Evolutionary conservation across 768 basidiomycete species (phyloP).

Genomic region (Grammothele lineata): DNA sequence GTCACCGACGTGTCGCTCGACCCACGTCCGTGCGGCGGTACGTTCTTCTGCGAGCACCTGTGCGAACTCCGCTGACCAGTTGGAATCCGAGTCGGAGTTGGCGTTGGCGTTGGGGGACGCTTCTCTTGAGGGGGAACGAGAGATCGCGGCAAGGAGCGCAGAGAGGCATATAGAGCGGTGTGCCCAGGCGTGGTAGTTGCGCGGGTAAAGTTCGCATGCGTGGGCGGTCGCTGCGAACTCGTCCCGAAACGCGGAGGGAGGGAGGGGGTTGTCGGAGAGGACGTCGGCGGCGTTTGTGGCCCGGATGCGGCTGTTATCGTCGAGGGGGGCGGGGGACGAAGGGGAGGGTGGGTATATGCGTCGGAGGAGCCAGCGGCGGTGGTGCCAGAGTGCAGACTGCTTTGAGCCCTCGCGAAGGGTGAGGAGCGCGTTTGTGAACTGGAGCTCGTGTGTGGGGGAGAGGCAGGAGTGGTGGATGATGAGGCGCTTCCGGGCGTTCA

Average conservation of each 20-base stretch:
- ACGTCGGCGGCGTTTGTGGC: conserved; percentile 14
- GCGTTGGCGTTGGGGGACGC: no score
- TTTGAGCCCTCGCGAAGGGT: conserved; percentile 55
- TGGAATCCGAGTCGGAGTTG: no score
- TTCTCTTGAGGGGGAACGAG: background rate
- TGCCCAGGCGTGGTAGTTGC: conserved; percentile 74
- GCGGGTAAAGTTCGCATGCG: conserved; percentile 59
- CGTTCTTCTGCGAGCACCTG: conserved; percentile 40
- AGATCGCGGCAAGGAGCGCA: conserved; percentile 22
- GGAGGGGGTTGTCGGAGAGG: conserved; percentile 22
- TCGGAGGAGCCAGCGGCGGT: conserved; percentile 61
- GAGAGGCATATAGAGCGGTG: conserved; percentile 53
- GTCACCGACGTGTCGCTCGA: conserved; percentile 62
- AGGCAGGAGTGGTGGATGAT: conserved; percentile 32
- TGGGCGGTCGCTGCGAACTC: conserved; percentile 46
- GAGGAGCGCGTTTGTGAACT: conserved; percentile 41
- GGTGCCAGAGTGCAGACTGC: conserved; percentile 65
- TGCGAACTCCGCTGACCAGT: background rate
- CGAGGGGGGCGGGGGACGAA: background rate
- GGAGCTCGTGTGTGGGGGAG: conserved; percentile 43
- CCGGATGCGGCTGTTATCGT: background rate
- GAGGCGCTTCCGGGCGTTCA: conserved; percentile 56
- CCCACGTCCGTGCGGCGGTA: conserved; percentile 41
- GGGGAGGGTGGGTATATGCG: conserved; percentile 25
- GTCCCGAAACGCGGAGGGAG: conserved; percentile 31